A percentile compares a stretch with the other conserved stretches of the same genome.
Conservation (phyloP, 805 yeast genomes). For the Saccharomyces kudriavzevii region DNA sequence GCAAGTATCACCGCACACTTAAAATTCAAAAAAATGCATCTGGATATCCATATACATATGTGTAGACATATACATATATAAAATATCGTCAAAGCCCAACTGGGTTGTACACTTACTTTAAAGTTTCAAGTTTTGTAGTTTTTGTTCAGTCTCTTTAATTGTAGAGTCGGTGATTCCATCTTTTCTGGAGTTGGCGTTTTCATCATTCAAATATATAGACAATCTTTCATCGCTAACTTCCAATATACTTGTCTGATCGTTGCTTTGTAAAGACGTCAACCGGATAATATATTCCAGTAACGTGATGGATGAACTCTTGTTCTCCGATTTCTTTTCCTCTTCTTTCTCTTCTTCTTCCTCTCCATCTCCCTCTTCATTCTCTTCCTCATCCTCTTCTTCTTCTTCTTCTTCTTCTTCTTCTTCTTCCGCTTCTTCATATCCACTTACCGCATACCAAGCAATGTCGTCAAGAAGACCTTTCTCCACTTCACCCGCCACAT, state of each 20-base stretch:
- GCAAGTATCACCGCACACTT: not conserved
- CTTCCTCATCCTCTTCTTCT: conserved; percentile 17
- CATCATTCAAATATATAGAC: conserved; percentile 53
- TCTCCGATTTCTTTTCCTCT: conserved; percentile 19
- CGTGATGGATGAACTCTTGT: conserved; percentile 37
- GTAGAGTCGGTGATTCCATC: not conserved
- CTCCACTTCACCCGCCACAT: conserved; percentile 14
- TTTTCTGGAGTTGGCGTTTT: conserved; percentile 27
- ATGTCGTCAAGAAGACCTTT: conserved; percentile 8
- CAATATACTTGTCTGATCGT: conserved; percentile 46
- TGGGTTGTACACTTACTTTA: not conserved
- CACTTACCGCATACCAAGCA: conserved; percentile 50
- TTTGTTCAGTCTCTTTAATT: not conserved
- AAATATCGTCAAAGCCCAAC: not conserved
- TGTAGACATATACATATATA: not conserved
- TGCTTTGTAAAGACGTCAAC: conserved; percentile 50
- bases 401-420: conserved; percentile 20
- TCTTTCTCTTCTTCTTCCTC: conserved; percentile 22
- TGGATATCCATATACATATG: not conserved
- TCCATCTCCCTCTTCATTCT: conserved; percentile 16
- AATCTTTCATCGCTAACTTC: conserved; percentile 61
- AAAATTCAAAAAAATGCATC: not conserved
- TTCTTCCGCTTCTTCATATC: conserved; percentile 27
- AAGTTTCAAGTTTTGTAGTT: not conserved
- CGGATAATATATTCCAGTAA: conserved; percentile 58